Evolutionary conservation across 495 filamentous ascomycete species (phyloP).

Genomic region (Lentithecium fluviatile): DNA sequence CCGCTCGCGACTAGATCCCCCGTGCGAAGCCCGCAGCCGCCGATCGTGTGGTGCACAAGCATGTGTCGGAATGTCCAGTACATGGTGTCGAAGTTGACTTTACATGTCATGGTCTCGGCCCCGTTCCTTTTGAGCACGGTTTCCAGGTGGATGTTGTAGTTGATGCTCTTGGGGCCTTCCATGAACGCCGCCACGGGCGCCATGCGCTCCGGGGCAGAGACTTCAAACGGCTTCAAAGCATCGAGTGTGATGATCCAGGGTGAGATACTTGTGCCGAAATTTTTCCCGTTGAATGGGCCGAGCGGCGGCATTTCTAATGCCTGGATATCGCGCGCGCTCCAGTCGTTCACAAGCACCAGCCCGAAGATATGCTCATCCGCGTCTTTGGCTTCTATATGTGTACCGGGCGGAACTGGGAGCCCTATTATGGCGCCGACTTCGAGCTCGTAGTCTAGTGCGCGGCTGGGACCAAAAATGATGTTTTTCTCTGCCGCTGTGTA

Average conservation of each 20-base stretch:
- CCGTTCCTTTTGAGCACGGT: slow-evolving; percentile 16
- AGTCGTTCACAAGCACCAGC: slow-evolving; percentile 86
- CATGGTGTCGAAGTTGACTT: slow-evolving; percentile 27
- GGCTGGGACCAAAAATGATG: slow-evolving; percentile 33
- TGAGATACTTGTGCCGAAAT: slow-evolving; percentile 37
- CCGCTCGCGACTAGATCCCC: slow-evolving; percentile 38
- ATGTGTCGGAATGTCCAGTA: slow-evolving; percentile 38
- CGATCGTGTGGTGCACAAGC: slow-evolving; percentile 38
- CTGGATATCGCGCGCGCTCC: slow-evolving; percentile 86
- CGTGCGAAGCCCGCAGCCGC: slow-evolving; percentile 31
- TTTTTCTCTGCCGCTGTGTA: slow-evolving; percentile 17
- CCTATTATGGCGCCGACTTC: slow-evolving; percentile 35
- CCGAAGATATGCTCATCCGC: slow-evolving; percentile 81
- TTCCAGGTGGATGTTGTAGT: slow-evolving; percentile 28
- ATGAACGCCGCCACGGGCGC: slow-evolving; percentile 3
- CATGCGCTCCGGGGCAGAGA: not conserved
- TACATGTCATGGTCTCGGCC: slow-evolving; percentile 9
- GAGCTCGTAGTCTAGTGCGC: slow-evolving; percentile 40
- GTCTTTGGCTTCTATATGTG: slow-evolving; percentile 47
- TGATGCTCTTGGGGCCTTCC: slow-evolving; percentile 11
- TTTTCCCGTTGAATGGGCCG: slow-evolving; percentile 41
- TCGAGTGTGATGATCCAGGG: slow-evolving; percentile 39
- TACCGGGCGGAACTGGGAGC: slow-evolving; percentile 17
- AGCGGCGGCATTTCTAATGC: slow-evolving; percentile 66
- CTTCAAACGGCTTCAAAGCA: slow-evolving; percentile 32